Evolutionary conservation across 176 grass and related monocot species (phyloP), one percentile per base, ranked within the genome.

Genomic region (Raddia distichophylla): DNA sequence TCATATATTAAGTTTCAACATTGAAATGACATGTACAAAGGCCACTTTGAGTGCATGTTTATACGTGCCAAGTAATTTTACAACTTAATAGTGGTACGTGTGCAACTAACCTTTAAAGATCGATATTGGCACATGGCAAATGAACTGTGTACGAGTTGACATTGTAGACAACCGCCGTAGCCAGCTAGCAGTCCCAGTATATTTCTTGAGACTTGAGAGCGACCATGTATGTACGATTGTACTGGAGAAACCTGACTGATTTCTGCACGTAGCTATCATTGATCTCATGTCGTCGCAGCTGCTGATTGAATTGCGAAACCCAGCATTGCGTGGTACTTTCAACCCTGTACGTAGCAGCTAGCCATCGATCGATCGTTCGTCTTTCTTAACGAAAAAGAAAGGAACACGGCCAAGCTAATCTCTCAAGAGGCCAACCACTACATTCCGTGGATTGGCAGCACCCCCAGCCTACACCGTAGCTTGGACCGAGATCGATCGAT

Each of bases 381-480:
- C 73, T 77, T 64, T 73, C 80, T 87, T 78, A 77, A 65, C 80
- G 48, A 3, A 78, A 78, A 63, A n/a, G 14, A 84, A 75, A 80
- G 64, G 55, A 67, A 80, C 63, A 8, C 12, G 6, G 77, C 68
- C 79, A 87, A 87, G 27, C 27, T 27, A 27, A 27, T 27, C 27
- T 27, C 27, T 27, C 27, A 27, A 27, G 27, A 27, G 6, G 77
- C 68, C 79, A 87, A 82, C 79, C 37, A 79, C 84, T 80, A 73
- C 84, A 80, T 86, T 86, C 84, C 59, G 59, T 86, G 49, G 37
- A 80, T 86, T 86, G 84, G 84, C 76, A 73, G 76, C 60, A 80
- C 76, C 57, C 42, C 64, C 52, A 22, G 44, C 63, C 64, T 27
- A 27, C 54, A 34, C 27, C 52, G 33, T 51, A 0, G 16, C 67